Evolutionary conservation across 768 basidiomycete species (phyloP).

Genomic region (Tulasnella calospora): DNA sequence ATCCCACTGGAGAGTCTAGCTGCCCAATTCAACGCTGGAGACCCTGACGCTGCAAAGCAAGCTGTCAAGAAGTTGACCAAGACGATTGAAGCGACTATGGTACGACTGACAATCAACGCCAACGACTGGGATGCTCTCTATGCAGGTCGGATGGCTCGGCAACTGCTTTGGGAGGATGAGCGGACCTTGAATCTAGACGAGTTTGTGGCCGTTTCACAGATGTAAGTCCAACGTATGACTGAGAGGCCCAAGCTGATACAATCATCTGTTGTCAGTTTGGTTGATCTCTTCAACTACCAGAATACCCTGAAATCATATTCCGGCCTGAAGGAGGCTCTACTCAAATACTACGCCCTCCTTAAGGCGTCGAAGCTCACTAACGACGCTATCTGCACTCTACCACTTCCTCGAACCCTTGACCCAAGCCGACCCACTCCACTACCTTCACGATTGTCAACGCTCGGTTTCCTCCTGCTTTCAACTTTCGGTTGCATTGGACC

Average conservation of each 20-base stretch:
- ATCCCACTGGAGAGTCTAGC: conserved; percentile 70
- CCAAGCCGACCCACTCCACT: conserved; percentile 53
- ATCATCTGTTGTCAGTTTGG: conserved; percentile 52
- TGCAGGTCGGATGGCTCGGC: conserved; percentile 85
- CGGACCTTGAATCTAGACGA: conserved; percentile 71
- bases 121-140: conserved; percentile 93
- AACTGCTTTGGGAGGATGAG: conserved; percentile 86
- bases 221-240: conserved; percentile 47
- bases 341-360: conserved; percentile 84
- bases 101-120: conserved; percentile 80
- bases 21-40: conserved; percentile 66
- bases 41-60: conserved; percentile 62
- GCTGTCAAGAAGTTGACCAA: conserved; percentile 86
- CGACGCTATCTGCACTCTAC: conserved; percentile 74
- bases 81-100: conserved; percentile 62
- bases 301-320: conserved; percentile 57
- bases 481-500: conserved; percentile 69
- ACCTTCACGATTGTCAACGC: conserved; percentile 77
- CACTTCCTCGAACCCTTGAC: conserved; percentile 73
- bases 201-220: conserved; percentile 81
- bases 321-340: conserved; percentile 60
- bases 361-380: conserved; percentile 79
- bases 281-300: conserved; percentile 77
- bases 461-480: conserved; percentile 73
- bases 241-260: conserved; percentile 3